Evolutionary conservation across 805 yeast species (phyloP).

Genomic region (Spathaspora passalidarum): DNA sequence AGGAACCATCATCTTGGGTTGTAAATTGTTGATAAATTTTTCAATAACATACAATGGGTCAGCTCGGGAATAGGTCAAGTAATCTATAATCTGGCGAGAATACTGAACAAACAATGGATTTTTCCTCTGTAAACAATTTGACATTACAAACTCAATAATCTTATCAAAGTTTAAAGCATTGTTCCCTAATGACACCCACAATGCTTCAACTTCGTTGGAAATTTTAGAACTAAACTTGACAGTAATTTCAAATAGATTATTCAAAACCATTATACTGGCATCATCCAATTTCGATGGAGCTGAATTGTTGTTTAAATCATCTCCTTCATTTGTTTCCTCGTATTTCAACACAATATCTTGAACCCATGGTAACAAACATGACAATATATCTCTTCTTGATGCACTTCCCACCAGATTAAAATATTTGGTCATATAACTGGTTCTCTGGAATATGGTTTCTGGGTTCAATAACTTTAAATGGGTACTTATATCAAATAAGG

Average conservation of each 20-base stretch:
- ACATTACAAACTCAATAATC: slow-evolving; percentile 67
- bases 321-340: slow-evolving; percentile 5
- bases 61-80: slow-evolving; percentile 54
- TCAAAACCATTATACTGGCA: slow-evolving; percentile 62
- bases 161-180: slow-evolving; percentile 65
- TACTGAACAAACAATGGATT: slow-evolving; percentile 74
- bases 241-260: slow-evolving; percentile 81
- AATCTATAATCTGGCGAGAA: slow-evolving; percentile 78
- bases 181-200: slow-evolving; percentile 94
- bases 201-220: slow-evolving; percentile 85
- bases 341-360: slow-evolving; percentile 66
- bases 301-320: slow-evolving; percentile 1
- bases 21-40: slow-evolving; percentile 62
- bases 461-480: slow-evolving; percentile 60
- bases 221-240: slow-evolving; percentile 69
- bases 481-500: slow-evolving; percentile 74
- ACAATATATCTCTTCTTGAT: slow-evolving; percentile 72
- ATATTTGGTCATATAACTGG: slow-evolving; percentile 70
- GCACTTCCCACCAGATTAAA: slow-evolving; percentile 56
- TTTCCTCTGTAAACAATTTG: slow-evolving; percentile 64
- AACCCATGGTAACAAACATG: slow-evolving; percentile 90
- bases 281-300: slow-evolving; percentile 17
- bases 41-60: slow-evolving; percentile 52
- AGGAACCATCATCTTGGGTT: slow-evolving; percentile 90
- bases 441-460: slow-evolving; percentile 56